Evolutionary conservation across 2,329 filamentous ascomycete genomes (phyloP), one percentile per base, ranked within the genome.

Genomic region (Calycina herbarum): DNA sequence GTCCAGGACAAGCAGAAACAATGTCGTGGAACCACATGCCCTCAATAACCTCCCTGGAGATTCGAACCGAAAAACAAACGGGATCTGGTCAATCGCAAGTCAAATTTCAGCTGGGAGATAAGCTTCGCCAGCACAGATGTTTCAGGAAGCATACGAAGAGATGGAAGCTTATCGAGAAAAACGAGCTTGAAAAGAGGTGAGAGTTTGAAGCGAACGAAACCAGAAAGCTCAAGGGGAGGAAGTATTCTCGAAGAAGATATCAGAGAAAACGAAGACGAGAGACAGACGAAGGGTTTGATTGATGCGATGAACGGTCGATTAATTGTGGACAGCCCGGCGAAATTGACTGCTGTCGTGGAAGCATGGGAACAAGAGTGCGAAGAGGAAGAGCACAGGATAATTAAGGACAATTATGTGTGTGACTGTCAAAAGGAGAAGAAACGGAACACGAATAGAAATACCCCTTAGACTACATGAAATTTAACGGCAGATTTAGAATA

Each of bases 401-500:
- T 51, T 10, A 24, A 20, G n/a, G 11, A 11, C 5, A 2, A 11
- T 11, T 7, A 24, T 51, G 45, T 51, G n/a, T 51, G 45, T 24
- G 45, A 24, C 2, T 51, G 20, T 5, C n/a, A 51, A 7, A 51
- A 24, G 10, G 45, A 24, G 45, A 51, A 51, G 45, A 27, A 51
- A 51, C 45, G 20, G 45, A 51, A 11, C n/a, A 27, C 7, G n/a
- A 13, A 51, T 11, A 51, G 45, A 24, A 27, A 51, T 51, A 51
- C 45, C 45, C 45, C 27, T 51, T 51, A 51, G 45, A 51, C 10
- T 51, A 51, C 45, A 24, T 51, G 45, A 51, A 17, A 13, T 51
- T 51, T 51, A 24, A 38, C 45, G 45, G 45, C 45, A 51, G n/a
- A 51, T 51, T 51, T 51, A 51, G 45, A 51, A 24, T 51, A 51